These are phyloP conservation scores for Debaryomyces coudertii DNA, from an alignment of 1,139 yeast species.

Conservation along the genomic window DNA sequence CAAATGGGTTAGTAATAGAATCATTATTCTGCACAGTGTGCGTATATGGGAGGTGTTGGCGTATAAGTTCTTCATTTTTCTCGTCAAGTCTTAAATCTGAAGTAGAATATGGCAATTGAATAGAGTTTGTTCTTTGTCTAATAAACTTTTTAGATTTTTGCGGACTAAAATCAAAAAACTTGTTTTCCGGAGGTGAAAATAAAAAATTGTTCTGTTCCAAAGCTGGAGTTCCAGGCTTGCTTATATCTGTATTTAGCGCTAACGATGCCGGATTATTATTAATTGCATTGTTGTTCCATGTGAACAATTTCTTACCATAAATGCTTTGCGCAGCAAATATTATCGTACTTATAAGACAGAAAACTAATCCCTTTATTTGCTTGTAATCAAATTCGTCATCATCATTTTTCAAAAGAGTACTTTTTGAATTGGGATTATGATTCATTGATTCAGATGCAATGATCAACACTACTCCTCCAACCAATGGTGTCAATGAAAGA, in stretches of 20 bases:
- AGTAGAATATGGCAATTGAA: constrained; percentile 36
- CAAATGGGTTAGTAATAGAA: constrained; percentile 27
- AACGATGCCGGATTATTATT: constrained; percentile 30
- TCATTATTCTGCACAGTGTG: constrained; percentile 23
- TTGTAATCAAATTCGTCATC: constrained; percentile 20
- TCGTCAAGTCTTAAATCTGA: constrained; percentile 38
- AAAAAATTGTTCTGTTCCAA: constrained; percentile 2
- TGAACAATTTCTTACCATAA: constrained; percentile 45
- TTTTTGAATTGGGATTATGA: constrained; percentile 12
- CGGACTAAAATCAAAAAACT: background rate
- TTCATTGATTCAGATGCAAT: constrained; percentile 33
- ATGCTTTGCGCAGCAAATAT: constrained; percentile 47
- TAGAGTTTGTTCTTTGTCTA: constrained; percentile 31
- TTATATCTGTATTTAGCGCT: constrained; percentile 30
- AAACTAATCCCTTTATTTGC: constrained; percentile 34
- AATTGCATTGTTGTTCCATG: constrained; percentile 31
- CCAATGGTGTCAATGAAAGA: constrained; percentile 39
- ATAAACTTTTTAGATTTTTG: constrained; percentile 16
- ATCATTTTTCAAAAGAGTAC: constrained; percentile 17
- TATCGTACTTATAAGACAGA: constrained; percentile 34
- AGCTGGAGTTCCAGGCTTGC: constrained; percentile 21
- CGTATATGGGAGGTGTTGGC: constrained; percentile 13
- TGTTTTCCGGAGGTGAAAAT: constrained; percentile 11
- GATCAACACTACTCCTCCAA: constrained; percentile 42
- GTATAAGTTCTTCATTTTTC: constrained; percentile 19